Percentiles rank a stretch among this genome's conserved stretches.
Conservation (phyloP, 2,329 filamentous ascomycete genomes). For the Epicoccum sorghinum region DNA sequence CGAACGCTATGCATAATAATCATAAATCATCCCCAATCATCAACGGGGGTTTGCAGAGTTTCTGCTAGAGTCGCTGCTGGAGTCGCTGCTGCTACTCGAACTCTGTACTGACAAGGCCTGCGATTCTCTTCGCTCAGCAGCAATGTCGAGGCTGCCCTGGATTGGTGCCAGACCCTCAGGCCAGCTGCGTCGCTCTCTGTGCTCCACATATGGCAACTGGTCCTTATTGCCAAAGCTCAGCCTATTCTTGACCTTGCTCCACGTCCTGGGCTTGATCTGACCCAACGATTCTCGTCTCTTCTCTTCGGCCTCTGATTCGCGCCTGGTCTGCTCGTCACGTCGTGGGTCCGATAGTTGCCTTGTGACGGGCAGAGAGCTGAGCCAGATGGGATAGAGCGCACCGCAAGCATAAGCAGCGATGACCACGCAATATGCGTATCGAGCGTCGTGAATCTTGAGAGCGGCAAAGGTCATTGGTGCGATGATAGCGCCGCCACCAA, state of each 20-base stretch:
- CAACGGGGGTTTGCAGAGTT: background rate
- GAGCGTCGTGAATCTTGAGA: constrained; percentile 45
- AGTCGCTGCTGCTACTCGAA: constrained; percentile 1
- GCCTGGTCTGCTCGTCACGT: constrained; percentile 38
- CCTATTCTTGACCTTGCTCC: constrained; percentile 32
- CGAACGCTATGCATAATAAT: constrained; percentile 20
- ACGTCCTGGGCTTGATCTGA: constrained; percentile 25
- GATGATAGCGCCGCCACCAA: constrained; percentile 61
- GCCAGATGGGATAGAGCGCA: constrained; percentile 60
- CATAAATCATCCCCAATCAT: constrained; percentile 10
- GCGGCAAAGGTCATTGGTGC: constrained; percentile 61
- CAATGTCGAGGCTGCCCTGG: constrained; percentile 7
- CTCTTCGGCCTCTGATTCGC: constrained; percentile 32
- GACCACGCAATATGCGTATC: constrained; percentile 60
- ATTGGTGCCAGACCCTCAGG: constrained; percentile 32
- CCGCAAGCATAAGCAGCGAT: constrained; percentile 60
- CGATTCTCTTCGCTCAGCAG: constrained; percentile 4
- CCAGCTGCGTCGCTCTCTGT: constrained; percentile 41
- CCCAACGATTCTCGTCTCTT: constrained; percentile 27
- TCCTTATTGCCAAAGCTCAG: constrained; percentile 26
- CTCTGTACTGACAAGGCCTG: constrained; percentile 9
- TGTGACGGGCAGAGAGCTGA: constrained; percentile 56
- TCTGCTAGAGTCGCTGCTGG: constrained; percentile 4
- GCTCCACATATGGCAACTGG: constrained; percentile 36
- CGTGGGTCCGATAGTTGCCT: constrained; percentile 59